Percentiles rank a stretch among this genome's conserved stretches.
phyloP scores from a whole-genome alignment of 306 rosid genomes.

The Fragaria ananassa region DNA sequence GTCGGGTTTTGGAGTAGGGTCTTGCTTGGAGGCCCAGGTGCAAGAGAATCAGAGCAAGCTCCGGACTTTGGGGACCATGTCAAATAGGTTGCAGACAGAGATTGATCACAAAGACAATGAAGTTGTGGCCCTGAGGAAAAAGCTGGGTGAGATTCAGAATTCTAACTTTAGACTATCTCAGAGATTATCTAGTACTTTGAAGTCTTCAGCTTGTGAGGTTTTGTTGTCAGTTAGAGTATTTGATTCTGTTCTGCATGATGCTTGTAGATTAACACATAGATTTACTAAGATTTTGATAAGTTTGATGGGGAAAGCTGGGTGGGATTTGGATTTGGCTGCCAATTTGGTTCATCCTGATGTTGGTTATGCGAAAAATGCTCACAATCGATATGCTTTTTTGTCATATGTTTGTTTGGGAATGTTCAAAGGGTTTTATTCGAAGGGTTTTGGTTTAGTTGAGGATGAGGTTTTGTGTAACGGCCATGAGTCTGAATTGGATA shows the following conservation, averaged over 20 bases:
- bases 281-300: constrained; percentile 72
- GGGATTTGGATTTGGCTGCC: constrained; percentile 88
- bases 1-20: constrained; percentile 49
- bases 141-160: constrained; percentile 59
- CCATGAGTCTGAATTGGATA: constrained; percentile 31
- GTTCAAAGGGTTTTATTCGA: constrained; percentile 65
- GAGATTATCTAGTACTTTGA: constrained; percentile 56
- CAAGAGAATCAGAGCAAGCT: constrained; percentile 94
- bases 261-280: constrained; percentile 62
- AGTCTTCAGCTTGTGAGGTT: constrained; percentile 57
- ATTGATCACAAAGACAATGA: constrained; percentile 80
- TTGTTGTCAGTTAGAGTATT: constrained; percentile 66
- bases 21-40: constrained; percentile 80
- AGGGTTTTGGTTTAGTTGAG: constrained; percentile 42
- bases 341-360: constrained; percentile 60
- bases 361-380: constrained; percentile 65
- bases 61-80: constrained; percentile 74
- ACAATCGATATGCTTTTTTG: constrained; percentile 70
- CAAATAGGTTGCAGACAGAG: constrained; percentile 71
- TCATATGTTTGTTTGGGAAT: constrained; percentile 85
- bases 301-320: constrained; percentile 85
- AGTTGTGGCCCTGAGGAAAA: constrained; percentile 49
- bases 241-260: constrained; percentile 72
- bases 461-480: constrained; percentile 32
- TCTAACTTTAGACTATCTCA: constrained; percentile 51